A percentile compares a stretch with the other conserved stretches of the same genome.
Evolutionary conservation across 169 alveolate genomes (phyloP).

Genomic region (Plasmodium inui): DNA sequence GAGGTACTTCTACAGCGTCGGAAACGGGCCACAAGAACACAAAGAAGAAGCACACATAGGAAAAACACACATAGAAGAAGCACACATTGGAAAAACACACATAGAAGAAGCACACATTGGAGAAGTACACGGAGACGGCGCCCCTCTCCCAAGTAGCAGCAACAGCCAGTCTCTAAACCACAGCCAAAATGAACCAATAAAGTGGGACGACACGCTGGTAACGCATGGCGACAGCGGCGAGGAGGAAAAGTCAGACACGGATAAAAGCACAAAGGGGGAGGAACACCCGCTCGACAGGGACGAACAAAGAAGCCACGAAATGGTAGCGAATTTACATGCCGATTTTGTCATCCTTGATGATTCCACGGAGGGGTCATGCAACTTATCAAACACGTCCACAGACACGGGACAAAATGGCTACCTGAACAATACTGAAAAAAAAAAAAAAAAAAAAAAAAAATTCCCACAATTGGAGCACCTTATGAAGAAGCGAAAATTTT

Average conservation of each 20-base stretch:
- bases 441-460: conserved; percentile 1
- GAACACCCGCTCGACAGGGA: background rate
- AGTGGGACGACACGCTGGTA: background rate
- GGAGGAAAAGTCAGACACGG: background rate
- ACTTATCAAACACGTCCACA: background rate
- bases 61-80: background rate
- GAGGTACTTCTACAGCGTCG: background rate
- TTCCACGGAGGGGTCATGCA: background rate
- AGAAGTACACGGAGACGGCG: background rate
- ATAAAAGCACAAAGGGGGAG: conserved; percentile 1
- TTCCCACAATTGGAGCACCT: conserved; percentile 5
- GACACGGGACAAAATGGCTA: background rate
- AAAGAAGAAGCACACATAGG: background rate
- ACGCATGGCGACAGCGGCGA: background rate
- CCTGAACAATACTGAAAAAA: background rate
- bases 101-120: background rate
- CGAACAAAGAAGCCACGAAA: background rate
- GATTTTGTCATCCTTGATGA: background rate
- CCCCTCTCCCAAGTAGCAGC: background rate
- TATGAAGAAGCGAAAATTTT: conserved; percentile 2
- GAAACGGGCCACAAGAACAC: background rate
- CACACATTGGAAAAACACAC: background rate
- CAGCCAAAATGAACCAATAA: background rate
- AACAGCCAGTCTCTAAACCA: background rate
- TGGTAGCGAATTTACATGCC: background rate